phyloP scores from a whole-genome alignment of 345 rosid species.

The Syzygium jambos region DNA sequence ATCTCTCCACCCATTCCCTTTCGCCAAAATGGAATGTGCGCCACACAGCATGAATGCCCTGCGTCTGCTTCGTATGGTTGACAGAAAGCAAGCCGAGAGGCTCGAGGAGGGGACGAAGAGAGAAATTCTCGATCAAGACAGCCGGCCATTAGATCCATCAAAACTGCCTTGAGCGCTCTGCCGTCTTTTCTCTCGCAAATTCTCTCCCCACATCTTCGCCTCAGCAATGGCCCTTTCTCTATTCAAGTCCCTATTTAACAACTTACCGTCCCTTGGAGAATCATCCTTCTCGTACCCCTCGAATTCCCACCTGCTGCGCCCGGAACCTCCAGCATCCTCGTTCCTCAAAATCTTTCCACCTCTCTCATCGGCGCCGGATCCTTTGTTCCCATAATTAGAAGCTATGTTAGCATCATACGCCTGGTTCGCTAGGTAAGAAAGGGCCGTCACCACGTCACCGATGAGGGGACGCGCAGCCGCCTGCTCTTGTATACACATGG shows the following conservation, averaged over 20 bases:
- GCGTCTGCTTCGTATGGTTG: neutral
- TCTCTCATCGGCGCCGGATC: conserved; percentile 33
- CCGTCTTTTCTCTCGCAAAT: conserved; percentile 76
- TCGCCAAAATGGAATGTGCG: neutral
- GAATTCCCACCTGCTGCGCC: conserved; percentile 46
- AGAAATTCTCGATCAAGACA: neutral
- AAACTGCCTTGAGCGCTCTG: conserved; percentile 52
- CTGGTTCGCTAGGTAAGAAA: conserved; percentile 85
- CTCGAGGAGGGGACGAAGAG: neutral
- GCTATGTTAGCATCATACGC: conserved; percentile 42
- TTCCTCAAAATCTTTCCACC: conserved; percentile 39
- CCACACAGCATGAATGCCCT: neutral
- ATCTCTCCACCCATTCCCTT: neutral
- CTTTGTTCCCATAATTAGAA: conserved; percentile 13
- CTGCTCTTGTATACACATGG: conserved; percentile 95
- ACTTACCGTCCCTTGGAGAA: conserved; percentile 62
- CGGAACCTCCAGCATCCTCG: conserved; percentile 59
- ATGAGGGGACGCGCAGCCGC: conserved; percentile 91
- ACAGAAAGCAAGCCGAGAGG: neutral
- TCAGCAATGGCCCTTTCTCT: conserved; percentile 90
- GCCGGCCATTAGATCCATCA: conserved; percentile 21
- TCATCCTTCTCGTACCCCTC: conserved; percentile 88
- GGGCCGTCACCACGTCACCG: conserved; percentile 89
- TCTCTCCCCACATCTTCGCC: conserved; percentile 97
- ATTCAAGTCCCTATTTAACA: conserved; percentile 51